phyloP scores from a whole-genome alignment of 1,284 basidiomycete species.

The Trametes polyzona region DNA sequence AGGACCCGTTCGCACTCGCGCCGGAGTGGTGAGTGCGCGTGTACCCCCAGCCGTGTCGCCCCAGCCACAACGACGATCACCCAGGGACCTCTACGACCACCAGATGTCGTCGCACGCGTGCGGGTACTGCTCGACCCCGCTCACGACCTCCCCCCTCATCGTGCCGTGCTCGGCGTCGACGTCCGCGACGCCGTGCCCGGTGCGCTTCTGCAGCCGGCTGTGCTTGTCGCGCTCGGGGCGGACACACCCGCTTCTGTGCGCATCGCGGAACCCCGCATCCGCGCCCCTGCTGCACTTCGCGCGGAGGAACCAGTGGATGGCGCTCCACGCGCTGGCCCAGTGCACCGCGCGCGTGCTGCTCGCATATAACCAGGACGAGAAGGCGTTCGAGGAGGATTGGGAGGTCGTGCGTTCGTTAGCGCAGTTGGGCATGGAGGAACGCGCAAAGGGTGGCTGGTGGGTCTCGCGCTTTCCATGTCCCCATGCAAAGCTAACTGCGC shows the following conservation, averaged over 20 bases:
- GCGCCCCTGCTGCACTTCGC: constrained; percentile 64
- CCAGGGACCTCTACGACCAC: constrained; percentile 74
- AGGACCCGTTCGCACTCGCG: constrained; percentile 74
- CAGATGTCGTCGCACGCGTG: constrained; percentile 62
- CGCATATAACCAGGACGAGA: constrained; percentile 51
- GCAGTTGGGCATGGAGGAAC: constrained; percentile 67
- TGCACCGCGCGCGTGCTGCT: constrained; percentile 67
- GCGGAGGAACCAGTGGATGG: constrained; percentile 67
- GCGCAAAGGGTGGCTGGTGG: constrained; percentile 57
- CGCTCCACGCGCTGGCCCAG: constrained; percentile 72
- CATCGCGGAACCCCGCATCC: constrained; percentile 72
- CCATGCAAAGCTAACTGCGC: constrained; percentile 1
- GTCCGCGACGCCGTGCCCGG: constrained; percentile 52
- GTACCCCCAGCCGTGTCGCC: background rate
- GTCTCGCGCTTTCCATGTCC: constrained; percentile 25
- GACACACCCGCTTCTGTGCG: constrained; percentile 77
- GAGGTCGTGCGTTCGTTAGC: constrained; percentile 56
- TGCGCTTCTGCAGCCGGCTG: constrained; percentile 79
- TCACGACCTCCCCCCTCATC: constrained; percentile 52
- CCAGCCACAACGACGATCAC: background rate
- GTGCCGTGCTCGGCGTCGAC: constrained; percentile 53
- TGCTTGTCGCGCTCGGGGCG: constrained; percentile 66
- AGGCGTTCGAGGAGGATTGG: constrained; percentile 51
- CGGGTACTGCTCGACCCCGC: constrained; percentile 67
- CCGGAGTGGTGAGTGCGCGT: constrained; percentile 64